phyloP scores from a whole-genome alignment of 2,329 filamentous ascomycete species.

The Trichoderma sp. region DNA sequence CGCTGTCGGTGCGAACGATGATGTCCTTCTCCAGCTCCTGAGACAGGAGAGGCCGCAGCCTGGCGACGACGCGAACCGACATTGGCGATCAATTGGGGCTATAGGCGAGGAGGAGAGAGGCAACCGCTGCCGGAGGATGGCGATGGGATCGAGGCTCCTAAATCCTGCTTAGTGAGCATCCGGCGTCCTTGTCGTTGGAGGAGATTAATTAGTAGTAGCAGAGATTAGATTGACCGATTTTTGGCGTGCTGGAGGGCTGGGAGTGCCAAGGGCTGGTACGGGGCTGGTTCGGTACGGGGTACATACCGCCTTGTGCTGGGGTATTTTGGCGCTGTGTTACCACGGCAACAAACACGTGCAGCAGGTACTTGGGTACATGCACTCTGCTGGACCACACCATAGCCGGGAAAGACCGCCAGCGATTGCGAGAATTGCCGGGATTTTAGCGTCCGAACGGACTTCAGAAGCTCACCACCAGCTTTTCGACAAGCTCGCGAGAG shows the following conservation, averaged over 20 bases:
- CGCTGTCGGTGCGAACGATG: conserved; percentile 70
- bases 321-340: conserved; percentile 24
- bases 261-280: conserved; percentile 17
- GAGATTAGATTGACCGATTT: conserved; percentile 13
- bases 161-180: conserved; percentile 14
- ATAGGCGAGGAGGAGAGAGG: conserved; percentile 23
- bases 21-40: conserved; percentile 84
- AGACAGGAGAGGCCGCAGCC: conserved; percentile 83
- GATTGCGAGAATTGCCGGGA: conserved; percentile 20
- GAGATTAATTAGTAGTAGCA: not conserved
- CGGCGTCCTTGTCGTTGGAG: not conserved
- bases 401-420: conserved; percentile 36
- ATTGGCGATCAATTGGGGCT: conserved; percentile 35
- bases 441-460: conserved; percentile 10
- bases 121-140: conserved; percentile 15
- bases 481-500: conserved; percentile 7
- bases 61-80: conserved; percentile 82
- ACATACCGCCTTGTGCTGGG: not conserved
- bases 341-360: conserved; percentile 26
- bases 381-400: too few species aligned
- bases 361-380: too few species aligned
- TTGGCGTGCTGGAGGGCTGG: conserved; percentile 1
- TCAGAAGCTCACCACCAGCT: not conserved
- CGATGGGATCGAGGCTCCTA: conserved; percentile 14
- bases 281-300: conserved; percentile 8